Conservation (phyloP, 2,329 filamentous ascomycete genomes). For the Neonectria punicea region DNA sequence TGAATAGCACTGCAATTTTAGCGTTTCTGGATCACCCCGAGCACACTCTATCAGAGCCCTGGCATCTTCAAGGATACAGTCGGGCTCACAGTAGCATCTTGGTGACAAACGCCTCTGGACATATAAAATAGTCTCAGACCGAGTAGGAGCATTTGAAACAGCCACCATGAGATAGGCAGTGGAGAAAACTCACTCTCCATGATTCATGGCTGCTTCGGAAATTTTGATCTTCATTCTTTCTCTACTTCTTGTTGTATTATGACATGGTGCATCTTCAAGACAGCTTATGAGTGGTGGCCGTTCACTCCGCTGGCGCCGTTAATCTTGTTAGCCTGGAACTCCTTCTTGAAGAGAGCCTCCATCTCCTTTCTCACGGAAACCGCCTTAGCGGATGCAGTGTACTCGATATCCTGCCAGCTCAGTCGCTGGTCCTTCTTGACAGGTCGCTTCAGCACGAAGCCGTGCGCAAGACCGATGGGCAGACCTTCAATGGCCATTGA, state of each 20-base stretch:
- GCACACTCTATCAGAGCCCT: too few relatives aligned
- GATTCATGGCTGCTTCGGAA: background rate
- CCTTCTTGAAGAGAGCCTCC: slow-evolving; percentile 51
- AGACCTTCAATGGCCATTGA: slow-evolving; percentile 55
- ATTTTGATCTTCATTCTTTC: background rate
- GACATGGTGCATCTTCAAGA: background rate
- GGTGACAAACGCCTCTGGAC: too few relatives aligned
- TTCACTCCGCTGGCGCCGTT: slow-evolving; percentile 28
- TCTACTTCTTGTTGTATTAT: background rate
- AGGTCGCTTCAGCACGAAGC: slow-evolving; percentile 52
- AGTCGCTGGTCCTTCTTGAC: slow-evolving; percentile 54
- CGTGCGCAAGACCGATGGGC: slow-evolving; percentile 56
- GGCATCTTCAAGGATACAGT: too few relatives aligned
- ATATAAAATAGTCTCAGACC: too few relatives aligned
- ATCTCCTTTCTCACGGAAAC: slow-evolving; percentile 55
- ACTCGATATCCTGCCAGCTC: slow-evolving; percentile 58
- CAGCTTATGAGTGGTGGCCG: background rate
- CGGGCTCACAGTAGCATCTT: too few relatives aligned
- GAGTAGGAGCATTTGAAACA: too few relatives aligned
- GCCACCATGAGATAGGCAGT: too few relatives aligned
- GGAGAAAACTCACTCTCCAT: too few relatives aligned
- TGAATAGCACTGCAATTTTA: too few relatives aligned
- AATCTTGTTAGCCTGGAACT: slow-evolving; percentile 30
- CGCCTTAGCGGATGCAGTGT: slow-evolving; percentile 50
- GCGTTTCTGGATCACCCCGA: too few relatives aligned